A percentile compares a stretch with the other conserved stretches of the same genome.
These are phyloP conservation scores for Coemansia sp. DNA, from an alignment of 192 early-diverging fungal species.

Conservation along the genomic window DNA sequence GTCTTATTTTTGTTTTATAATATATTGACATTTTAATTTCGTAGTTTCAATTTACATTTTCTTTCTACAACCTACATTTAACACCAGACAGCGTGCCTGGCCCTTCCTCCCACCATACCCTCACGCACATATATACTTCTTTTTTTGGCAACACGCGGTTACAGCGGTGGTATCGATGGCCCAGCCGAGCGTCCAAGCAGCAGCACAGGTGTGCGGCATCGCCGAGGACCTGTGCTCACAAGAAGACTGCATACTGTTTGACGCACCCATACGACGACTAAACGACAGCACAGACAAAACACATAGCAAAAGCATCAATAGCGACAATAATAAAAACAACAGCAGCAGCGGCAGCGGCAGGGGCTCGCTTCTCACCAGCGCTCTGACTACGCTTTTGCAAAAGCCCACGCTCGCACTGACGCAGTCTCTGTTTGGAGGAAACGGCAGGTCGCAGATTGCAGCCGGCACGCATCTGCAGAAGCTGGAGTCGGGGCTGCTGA, in stretches of 20 bases:
- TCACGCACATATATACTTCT: too few relatives aligned
- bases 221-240: constrained; percentile 26
- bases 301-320: background rate
- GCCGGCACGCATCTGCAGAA: constrained; percentile 11
- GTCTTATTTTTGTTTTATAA: too few relatives aligned
- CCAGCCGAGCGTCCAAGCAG: constrained; percentile 23
- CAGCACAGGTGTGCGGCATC: constrained; percentile 40
- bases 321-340: background rate
- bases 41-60: constrained; percentile 1
- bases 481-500: constrained; percentile 21
- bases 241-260: constrained; percentile 27
- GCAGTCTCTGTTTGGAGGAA: constrained; percentile 21
- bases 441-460: background rate
- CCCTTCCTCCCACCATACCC: too few relatives aligned
- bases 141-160: too few relatives aligned
- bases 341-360: background rate
- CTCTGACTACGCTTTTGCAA: constrained; percentile 31
- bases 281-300: background rate
- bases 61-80: constrained; percentile 8
- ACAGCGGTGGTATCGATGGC: constrained; percentile 17
- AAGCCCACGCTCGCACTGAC: constrained; percentile 32
- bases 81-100: background rate
- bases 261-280: constrained; percentile 15
- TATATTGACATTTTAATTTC: constrained; percentile 5
- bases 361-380: constrained; percentile 24